Evolutionary conservation across 495 filamentous ascomycete species (phyloP).

Genomic region (Aspergillus cavernicola): DNA sequence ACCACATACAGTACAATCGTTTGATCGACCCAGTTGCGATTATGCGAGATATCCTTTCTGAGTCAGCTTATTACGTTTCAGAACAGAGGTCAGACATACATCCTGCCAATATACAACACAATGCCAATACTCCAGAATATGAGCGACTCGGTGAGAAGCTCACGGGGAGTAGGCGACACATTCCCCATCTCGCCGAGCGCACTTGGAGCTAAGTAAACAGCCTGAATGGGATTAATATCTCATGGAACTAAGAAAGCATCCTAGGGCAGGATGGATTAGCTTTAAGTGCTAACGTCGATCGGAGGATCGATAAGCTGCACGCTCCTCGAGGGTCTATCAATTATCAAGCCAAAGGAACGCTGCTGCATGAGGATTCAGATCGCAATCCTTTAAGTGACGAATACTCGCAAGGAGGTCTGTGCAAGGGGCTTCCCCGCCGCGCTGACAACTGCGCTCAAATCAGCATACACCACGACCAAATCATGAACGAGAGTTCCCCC

Average conservation of each 20-base stretch:
- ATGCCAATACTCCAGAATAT: conserved; percentile 35
- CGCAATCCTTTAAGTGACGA: not conserved
- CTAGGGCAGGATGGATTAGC: not conserved
- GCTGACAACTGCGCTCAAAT: not conserved
- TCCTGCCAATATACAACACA: conserved; percentile 29
- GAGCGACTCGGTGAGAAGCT: conserved; percentile 30
- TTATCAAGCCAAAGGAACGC: not conserved
- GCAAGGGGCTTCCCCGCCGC: conserved; percentile 10
- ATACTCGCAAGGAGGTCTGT: not conserved
- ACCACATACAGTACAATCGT: conserved; percentile 31
- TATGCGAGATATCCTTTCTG: conserved; percentile 24
- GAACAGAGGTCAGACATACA: conserved; percentile 18
- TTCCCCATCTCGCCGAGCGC: conserved; percentile 27
- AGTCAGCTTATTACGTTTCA: conserved; percentile 12
- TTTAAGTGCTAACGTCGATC: not conserved
- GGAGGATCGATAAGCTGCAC: not conserved
- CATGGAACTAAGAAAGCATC: not conserved
- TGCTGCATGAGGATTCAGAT: not conserved
- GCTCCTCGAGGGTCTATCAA: not conserved
- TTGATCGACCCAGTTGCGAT: conserved; percentile 34
- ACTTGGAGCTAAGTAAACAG: not conserved
- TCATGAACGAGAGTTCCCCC: too few relatives aligned
- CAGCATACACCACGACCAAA: too few relatives aligned
- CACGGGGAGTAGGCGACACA: conserved; percentile 30
- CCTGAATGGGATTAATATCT: not conserved